These are phyloP conservation scores for Clonostachys byssicola DNA, from an alignment of 2,329 filamentous ascomycete genomes.

Conservation along the genomic window DNA sequence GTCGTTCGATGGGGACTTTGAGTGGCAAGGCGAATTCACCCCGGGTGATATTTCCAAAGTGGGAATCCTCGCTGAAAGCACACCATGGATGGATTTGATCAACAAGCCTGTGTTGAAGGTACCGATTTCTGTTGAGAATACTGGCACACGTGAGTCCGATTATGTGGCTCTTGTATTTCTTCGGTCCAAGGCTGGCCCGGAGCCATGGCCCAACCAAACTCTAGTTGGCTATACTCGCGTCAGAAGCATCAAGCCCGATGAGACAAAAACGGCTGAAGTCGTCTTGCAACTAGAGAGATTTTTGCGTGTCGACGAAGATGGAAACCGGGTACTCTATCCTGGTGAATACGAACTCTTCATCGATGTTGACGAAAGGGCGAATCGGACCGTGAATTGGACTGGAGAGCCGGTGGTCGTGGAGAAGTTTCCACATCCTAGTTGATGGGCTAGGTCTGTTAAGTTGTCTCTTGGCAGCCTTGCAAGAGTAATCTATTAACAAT, in stretches of 20 bases:
- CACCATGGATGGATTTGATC: slow-evolving; percentile 31
- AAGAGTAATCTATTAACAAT: too few species aligned
- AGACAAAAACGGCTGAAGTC: slow-evolving; percentile 23
- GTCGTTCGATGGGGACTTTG: neutral
- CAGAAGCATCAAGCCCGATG: slow-evolving; percentile 24
- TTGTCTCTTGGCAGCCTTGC: too few species aligned
- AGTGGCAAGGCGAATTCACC: too few species aligned
- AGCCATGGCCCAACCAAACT: slow-evolving; percentile 46
- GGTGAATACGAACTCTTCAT: slow-evolving; percentile 43
- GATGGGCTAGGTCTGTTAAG: too few species aligned
- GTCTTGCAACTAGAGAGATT: slow-evolving; percentile 42
- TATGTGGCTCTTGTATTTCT: slow-evolving; percentile 49
- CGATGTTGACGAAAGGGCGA: slow-evolving; percentile 18
- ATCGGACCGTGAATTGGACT: too few species aligned
- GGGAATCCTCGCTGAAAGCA: neutral
- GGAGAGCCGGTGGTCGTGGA: too few species aligned
- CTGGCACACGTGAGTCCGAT: slow-evolving; percentile 39
- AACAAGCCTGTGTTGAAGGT: slow-evolving; percentile 20
- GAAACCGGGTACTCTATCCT: slow-evolving; percentile 47
- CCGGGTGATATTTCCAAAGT: neutral
- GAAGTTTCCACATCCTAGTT: too few species aligned
- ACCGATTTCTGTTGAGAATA: slow-evolving; percentile 40
- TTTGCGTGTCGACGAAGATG: slow-evolving; percentile 41
- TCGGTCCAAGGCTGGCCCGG: slow-evolving; percentile 35
- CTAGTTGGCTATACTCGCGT: slow-evolving; percentile 46